Evolutionary conservation across 495 filamentous ascomycete species (phyloP).

Genomic region (Chlorociboria aeruginascens): DNA sequence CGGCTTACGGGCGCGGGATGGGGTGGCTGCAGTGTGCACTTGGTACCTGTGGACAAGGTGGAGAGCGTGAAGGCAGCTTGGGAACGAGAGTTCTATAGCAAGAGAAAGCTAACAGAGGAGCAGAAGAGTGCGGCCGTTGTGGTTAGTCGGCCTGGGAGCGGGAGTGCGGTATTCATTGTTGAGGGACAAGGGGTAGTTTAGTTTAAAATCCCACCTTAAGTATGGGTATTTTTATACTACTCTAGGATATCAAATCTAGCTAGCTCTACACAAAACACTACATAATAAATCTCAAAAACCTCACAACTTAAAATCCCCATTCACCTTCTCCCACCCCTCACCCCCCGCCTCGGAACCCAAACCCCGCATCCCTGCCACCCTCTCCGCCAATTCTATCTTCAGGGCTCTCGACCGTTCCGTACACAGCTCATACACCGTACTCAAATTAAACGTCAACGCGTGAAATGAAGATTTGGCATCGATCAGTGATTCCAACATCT

Average conservation of each 20-base stretch:
- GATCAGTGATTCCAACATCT: constrained; percentile 45
- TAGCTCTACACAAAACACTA: too few species aligned
- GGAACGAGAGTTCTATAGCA: constrained; percentile 72
- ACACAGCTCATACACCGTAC: constrained; percentile 85
- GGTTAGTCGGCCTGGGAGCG: constrained; percentile 74
- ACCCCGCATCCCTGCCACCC: constrained; percentile 41
- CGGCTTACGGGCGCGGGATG: constrained; percentile 90
- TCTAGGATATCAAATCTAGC: not conserved
- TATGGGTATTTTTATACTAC: not conserved
- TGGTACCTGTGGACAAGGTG: constrained; percentile 77
- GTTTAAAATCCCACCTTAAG: too few species aligned
- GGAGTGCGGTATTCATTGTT: constrained; percentile 38
- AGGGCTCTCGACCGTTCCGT: constrained; percentile 57
- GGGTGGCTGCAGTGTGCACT: constrained; percentile 92
- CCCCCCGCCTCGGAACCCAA: not conserved
- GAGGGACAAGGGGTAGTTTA: constrained; percentile 7
- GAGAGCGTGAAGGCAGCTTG: constrained; percentile 67
- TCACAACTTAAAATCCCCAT: constrained; percentile 23
- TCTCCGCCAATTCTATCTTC: constrained; percentile 60
- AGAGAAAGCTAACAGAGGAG: constrained; percentile 59
- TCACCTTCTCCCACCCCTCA: constrained; percentile 9
- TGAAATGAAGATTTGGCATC: constrained; percentile 50
- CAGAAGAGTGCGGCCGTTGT: constrained; percentile 72
- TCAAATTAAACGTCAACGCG: constrained; percentile 76
- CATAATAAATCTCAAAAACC: not conserved